These are phyloP conservation scores for Phaffia rhodozyma DNA, from an alignment of 1,284 basidiomycete species.

Conservation along the genomic window DNA sequence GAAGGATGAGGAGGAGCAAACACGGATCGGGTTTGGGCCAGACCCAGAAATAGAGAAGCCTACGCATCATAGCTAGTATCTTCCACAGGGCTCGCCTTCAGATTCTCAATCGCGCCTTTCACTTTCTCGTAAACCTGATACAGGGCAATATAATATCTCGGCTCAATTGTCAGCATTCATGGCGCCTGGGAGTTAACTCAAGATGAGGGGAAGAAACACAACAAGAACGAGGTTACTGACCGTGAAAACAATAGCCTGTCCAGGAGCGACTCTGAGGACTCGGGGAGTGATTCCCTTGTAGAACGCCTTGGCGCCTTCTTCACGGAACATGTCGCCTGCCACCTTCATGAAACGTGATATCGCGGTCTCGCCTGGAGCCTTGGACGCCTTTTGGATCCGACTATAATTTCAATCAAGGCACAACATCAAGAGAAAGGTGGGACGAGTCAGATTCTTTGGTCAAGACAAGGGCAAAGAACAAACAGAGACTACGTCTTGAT, in stretches of 20 bases:
- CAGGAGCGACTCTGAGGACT: constrained; percentile 90
- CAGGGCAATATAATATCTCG: neutral
- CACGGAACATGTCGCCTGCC: constrained; percentile 79
- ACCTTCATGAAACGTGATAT: constrained; percentile 60
- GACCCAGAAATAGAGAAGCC: too few species aligned
- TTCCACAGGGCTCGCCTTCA: neutral
- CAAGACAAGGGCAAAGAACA: neutral
- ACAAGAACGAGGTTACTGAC: constrained; percentile 25
- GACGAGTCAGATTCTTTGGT: neutral
- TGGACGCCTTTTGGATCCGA: constrained; percentile 64
- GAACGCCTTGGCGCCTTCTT: constrained; percentile 80
- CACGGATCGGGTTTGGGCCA: too few species aligned
- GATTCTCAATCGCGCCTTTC: neutral
- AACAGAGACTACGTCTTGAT: constrained; percentile 41
- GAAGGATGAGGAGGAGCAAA: too few species aligned
- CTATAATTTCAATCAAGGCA: constrained; percentile 14
- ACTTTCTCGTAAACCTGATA: neutral
- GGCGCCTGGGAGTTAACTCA: neutral
- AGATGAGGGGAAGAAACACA: neutral
- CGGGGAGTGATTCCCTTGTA: constrained; percentile 94
- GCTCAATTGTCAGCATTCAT: neutral
- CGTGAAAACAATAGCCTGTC: constrained; percentile 47
- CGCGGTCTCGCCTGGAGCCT: constrained; percentile 64
- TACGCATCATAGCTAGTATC: too few species aligned
- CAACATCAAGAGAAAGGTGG: neutral